Conservation (phyloP, 345 rosid species). For the sweet orange (Citrus sinensis) region DNA sequence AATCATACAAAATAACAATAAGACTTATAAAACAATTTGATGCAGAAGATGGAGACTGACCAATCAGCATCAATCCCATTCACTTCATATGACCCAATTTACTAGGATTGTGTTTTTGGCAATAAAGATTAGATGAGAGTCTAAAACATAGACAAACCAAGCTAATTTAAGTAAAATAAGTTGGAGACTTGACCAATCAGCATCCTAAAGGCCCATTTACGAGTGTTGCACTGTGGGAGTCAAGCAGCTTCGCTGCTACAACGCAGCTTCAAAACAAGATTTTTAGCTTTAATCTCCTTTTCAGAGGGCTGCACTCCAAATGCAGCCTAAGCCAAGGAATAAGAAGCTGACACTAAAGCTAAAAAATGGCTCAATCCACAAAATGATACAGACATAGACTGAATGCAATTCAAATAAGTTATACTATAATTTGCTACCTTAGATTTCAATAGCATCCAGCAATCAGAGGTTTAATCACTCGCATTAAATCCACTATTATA, state of each 20-base stretch:
- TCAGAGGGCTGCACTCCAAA: neutral
- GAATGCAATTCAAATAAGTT: neutral
- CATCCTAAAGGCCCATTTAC: too few relatives aligned
- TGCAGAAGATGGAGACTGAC: neutral
- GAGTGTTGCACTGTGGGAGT: too few relatives aligned
- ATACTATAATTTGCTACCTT: neutral
- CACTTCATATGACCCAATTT: neutral
- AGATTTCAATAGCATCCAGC: neutral
- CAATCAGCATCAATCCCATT: neutral
- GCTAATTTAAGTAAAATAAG: neutral
- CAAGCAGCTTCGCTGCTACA: too few relatives aligned
- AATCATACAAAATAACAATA: neutral
- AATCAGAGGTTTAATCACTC: neutral
- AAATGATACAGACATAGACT: neutral
- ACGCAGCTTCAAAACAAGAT: too few relatives aligned
- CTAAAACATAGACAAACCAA: neutral
- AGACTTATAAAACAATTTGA: neutral
- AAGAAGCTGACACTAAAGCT: neutral
- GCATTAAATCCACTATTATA: neutral
- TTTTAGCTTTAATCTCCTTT: too few relatives aligned
- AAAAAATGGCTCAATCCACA: neutral
- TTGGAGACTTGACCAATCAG: neutral
- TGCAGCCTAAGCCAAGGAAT: neutral
- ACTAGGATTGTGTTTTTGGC: neutral
- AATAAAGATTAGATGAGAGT: neutral